These are phyloP conservation scores for Heritiera fomes DNA, from an alignment of 345 rosid genomes.

Conservation along the genomic window DNA sequence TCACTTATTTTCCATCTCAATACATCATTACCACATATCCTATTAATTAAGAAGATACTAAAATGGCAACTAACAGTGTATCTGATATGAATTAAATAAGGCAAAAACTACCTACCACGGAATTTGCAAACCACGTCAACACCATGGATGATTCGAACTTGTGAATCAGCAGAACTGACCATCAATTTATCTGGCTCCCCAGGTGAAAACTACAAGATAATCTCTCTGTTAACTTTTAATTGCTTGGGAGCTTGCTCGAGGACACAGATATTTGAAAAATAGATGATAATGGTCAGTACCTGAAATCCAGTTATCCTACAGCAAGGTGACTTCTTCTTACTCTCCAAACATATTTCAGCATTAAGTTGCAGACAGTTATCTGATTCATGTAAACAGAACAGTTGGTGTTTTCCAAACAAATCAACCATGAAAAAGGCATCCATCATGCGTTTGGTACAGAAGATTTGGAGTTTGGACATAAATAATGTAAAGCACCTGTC, in stretches of 20 bases:
- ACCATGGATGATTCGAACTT: constrained; percentile 37
- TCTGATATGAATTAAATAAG: neutral
- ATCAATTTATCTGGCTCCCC: constrained; percentile 38
- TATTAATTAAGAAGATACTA: neutral
- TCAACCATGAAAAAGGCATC: constrained; percentile 25
- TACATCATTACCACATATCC: neutral
- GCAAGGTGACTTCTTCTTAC: constrained; percentile 46
- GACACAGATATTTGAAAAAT: neutral
- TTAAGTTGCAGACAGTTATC: constrained; percentile 37
- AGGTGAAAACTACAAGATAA: constrained; percentile 40
- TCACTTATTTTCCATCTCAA: constrained; percentile 12
- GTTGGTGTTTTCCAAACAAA: constrained; percentile 29
- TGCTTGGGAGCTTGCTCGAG: constrained; percentile 1
- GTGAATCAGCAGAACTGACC: constrained; percentile 50
- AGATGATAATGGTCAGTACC: constrained; percentile 24
- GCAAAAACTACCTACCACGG: constrained; percentile 30
- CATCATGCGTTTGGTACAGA: neutral
- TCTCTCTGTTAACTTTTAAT: constrained; percentile 6
- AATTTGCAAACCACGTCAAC: constrained; percentile 40
- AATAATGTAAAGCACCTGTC: neutral
- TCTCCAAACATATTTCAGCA: constrained; percentile 35
- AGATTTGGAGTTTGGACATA: neutral
- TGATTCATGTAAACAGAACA: constrained; percentile 37
- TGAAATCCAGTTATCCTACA: constrained; percentile 54
- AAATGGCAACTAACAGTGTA: neutral